Percentiles rank a stretch among this genome's conserved stretches.
These are phyloP conservation scores for Ascochyta clinopodiicola DNA, from an alignment of 2,329 filamentous ascomycete species.

Conservation along the genomic window DNA sequence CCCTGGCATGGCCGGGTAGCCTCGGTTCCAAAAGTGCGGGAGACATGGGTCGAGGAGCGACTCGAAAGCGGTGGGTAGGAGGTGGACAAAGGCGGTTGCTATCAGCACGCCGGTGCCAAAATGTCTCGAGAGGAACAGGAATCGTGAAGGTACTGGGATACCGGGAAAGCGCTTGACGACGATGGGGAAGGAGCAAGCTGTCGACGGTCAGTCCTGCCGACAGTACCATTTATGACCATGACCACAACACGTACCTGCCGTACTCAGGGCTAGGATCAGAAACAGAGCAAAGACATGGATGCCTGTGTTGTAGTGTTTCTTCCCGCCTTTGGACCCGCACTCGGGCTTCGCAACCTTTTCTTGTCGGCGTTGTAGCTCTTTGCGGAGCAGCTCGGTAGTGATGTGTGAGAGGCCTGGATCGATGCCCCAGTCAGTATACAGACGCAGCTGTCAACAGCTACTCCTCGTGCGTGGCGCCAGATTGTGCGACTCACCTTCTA, in stretches of 20 bases:
- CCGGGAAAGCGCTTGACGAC: slow-evolving; percentile 48
- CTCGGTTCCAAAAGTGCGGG: slow-evolving; percentile 48
- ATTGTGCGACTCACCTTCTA: slow-evolving; percentile 26
- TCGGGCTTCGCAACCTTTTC: slow-evolving; percentile 49
- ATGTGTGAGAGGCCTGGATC: slow-evolving; percentile 42
- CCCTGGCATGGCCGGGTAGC: slow-evolving; percentile 50
- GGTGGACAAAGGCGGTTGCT: slow-evolving; percentile 50
- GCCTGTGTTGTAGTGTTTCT: slow-evolving; percentile 61
- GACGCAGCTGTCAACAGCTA: background rate
- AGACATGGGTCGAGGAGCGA: slow-evolving; percentile 51
- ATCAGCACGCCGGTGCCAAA: slow-evolving; percentile 52
- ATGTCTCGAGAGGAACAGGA: slow-evolving; percentile 50
- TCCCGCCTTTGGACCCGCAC: slow-evolving; percentile 58
- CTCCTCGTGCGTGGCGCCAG: background rate
- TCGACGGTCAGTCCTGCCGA: slow-evolving; percentile 21
- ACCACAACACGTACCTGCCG: slow-evolving; percentile 50
- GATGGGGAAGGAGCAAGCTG: slow-evolving; percentile 51
- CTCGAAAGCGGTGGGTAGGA: slow-evolving; percentile 50
- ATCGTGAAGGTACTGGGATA: slow-evolving; percentile 47
- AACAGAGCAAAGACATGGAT: slow-evolving; percentile 65
- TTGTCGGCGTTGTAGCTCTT: slow-evolving; percentile 59
- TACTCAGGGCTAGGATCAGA: slow-evolving; percentile 63
- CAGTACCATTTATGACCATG: background rate
- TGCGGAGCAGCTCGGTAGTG: slow-evolving; percentile 53
- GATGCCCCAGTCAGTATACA: slow-evolving; percentile 22